A percentile compares a stretch with the other conserved stretches of the same genome.
phyloP scores from a whole-genome alignment of 2,329 filamentous ascomycete genomes.

The Verticillium tricorpus region DNA sequence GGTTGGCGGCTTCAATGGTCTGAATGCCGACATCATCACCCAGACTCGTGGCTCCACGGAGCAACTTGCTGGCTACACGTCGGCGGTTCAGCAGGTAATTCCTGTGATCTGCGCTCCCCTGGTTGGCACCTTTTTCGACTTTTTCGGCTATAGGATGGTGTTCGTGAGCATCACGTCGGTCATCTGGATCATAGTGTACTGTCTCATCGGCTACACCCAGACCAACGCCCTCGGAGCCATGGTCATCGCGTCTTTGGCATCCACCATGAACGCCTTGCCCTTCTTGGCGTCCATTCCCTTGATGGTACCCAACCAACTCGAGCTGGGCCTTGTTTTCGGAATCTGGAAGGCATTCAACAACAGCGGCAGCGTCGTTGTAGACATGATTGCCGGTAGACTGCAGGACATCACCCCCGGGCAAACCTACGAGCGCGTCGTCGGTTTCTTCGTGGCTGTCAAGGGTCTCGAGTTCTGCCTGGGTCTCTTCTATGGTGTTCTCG shows the following conservation, averaged over 20 bases:
- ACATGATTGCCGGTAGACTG: constrained; percentile 20
- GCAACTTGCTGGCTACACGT: constrained; percentile 21
- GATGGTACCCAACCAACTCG: constrained; percentile 15
- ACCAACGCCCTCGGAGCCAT: constrained; percentile 18
- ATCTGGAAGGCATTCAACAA: constrained; percentile 24
- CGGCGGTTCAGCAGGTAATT: constrained; percentile 20
- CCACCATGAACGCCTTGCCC: constrained; percentile 20
- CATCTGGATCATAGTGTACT: constrained; percentile 19
- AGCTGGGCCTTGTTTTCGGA: constrained; percentile 19
- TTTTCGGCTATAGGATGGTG: constrained; percentile 18
- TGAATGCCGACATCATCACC: constrained; percentile 17
- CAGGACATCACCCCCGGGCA: constrained; percentile 19
- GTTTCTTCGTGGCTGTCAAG: constrained; percentile 19
- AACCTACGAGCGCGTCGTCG: constrained; percentile 19
- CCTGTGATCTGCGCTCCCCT: constrained; percentile 19
- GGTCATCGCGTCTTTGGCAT: constrained; percentile 19
- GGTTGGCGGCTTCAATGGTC: constrained; percentile 15
- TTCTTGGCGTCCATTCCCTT: constrained; percentile 20
- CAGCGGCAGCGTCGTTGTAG: constrained; percentile 19
- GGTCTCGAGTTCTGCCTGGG: constrained; percentile 21
- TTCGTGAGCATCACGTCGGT: constrained; percentile 19
- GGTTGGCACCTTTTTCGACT: constrained; percentile 17
- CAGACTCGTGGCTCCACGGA: constrained; percentile 18
- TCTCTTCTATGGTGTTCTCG: constrained; percentile 17
- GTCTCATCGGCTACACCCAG: constrained; percentile 18